Evolutionary conservation across 768 basidiomycete genomes (phyloP), one percentile per base, ranked within the genome.

Genomic region (Gloeopeniophorella convolvens): DNA sequence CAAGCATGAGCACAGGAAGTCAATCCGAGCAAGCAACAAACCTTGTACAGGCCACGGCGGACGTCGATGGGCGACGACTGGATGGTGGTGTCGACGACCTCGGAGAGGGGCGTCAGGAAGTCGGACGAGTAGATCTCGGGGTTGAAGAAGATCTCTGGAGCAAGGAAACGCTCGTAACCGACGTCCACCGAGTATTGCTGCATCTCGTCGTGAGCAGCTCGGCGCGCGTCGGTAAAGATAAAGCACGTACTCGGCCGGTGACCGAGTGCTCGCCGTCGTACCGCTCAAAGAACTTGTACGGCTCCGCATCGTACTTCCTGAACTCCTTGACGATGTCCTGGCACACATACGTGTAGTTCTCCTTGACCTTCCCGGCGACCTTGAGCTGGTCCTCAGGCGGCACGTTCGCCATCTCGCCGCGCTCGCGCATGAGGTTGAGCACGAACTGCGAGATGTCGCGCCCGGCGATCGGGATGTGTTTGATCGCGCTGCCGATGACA

Each of bases 241-340:
- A 10, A 20, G 45, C 5, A 60, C 84, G 55, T 58, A 94, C 94
- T 70, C 89, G 79, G 20, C 92, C 85, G 0, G 93, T 97, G 35
- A 94, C 94, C 43, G 81, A 85, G 66, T 96, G 83, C 64, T 97
- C 91, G 18, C 92, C 93, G 37, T 96, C 89, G 62, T 82, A 98
- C 60, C 93, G 76, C 66, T 91, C 84, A 63, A 99, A 95, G 71
- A 88, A 83, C 72, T 94, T 96, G 68, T 85, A 85, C 2, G 95
- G 96, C 60, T 98, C 95, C 47, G 82, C 78, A 63, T 99, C 96
- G 69, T 94, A 98, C 72, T 98, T 99, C 67, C 90, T 80, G 68
- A 98, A 96, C 74, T 99, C 96, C 70, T 91, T 85, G 60, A 99
- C 95, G 59, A 98, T 97, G 64, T 98, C 96, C 67, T 96, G 93